Conservation (phyloP, 192 early-diverging fungal species). For the Thoreauomyces humboldtii region DNA sequence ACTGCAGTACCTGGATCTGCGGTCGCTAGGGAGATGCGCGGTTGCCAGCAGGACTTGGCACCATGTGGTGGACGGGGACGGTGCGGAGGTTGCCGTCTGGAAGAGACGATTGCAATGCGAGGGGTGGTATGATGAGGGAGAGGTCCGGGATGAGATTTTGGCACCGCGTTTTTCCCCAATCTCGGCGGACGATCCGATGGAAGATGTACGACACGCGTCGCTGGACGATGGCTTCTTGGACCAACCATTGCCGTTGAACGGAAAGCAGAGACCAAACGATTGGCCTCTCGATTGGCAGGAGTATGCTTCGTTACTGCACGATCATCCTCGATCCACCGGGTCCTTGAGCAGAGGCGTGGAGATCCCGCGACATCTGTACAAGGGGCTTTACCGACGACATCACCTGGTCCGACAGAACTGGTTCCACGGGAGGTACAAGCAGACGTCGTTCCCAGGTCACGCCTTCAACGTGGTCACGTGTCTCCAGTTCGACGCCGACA, state of each 20-base stretch:
- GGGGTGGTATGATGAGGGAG: slow-evolving; percentile 41
- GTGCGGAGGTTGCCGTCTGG: slow-evolving; percentile 54
- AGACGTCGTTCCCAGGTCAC: slow-evolving; percentile 81
- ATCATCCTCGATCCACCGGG: slow-evolving; percentile 1
- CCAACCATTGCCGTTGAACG: slow-evolving; percentile 4
- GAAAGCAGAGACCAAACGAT: slow-evolving; percentile 6
- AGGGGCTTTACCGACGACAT: slow-evolving; percentile 75
- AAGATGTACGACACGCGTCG: no score
- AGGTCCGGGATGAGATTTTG: slow-evolving; percentile 34
- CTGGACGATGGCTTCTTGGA: slow-evolving; percentile 16
- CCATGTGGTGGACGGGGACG: slow-evolving; percentile 70
- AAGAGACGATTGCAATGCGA: slow-evolving; percentile 41
- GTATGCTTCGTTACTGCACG: not conserved
- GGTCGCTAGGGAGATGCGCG: slow-evolving; percentile 74
- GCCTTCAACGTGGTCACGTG: slow-evolving; percentile 87
- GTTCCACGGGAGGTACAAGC: slow-evolving; percentile 69
- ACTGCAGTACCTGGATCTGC: slow-evolving; percentile 78
- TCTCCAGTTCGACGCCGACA: slow-evolving; percentile 93
- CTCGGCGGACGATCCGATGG: slow-evolving; percentile 30
- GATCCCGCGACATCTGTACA: slow-evolving; percentile 61
- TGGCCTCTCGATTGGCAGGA: slow-evolving; percentile 20
- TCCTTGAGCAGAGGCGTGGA: slow-evolving; percentile 24
- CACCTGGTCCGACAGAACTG: slow-evolving; percentile 83
- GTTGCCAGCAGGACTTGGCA: slow-evolving; percentile 82
- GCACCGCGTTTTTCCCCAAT: not conserved